These are phyloP conservation scores for Gossypium raimondii DNA, from an alignment of 345 rosid species.

Conservation along the genomic window DNA sequence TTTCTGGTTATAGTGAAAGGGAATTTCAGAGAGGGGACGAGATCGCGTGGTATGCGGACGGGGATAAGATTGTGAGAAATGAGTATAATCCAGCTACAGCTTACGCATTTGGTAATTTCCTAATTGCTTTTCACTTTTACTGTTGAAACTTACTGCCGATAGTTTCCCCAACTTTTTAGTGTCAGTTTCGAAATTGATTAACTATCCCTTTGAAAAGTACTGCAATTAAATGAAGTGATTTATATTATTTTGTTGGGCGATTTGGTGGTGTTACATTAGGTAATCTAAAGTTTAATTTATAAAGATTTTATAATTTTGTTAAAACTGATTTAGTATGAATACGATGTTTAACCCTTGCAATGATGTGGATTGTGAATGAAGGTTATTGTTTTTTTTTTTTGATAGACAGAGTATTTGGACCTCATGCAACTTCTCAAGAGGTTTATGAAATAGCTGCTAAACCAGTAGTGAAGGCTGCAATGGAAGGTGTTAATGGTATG, in stretches of 20 bases:
- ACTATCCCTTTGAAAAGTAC: neutral
- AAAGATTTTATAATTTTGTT: neutral
- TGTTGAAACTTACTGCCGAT: neutral
- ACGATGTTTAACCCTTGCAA: neutral
- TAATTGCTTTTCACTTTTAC: neutral
- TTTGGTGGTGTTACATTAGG: neutral
- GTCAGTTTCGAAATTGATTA: neutral
- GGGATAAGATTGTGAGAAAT: slow-evolving; percentile 81
- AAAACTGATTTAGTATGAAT: neutral
- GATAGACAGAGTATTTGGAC: slow-evolving; percentile 89
- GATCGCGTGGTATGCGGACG: slow-evolving; percentile 95
- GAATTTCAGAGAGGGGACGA: slow-evolving; percentile 96
- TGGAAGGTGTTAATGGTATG: slow-evolving; percentile 99
- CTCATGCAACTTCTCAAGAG: slow-evolving; percentile 63
- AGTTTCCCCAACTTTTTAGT: neutral
- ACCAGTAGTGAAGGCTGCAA: slow-evolving; percentile 94
- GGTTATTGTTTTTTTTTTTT: slow-evolving; percentile 18
- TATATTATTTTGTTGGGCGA: neutral
- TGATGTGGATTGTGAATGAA: neutral
- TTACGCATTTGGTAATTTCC: slow-evolving; percentile 73
- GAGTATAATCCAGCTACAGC: slow-evolving; percentile 86
- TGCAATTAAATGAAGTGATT: neutral
- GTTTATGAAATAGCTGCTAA: slow-evolving; percentile 95
- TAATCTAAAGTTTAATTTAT: neutral
- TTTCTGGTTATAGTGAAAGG: slow-evolving; percentile 61